Conservation (phyloP, 129 eudicot species). For the Dittrichia graveolens region DNA sequence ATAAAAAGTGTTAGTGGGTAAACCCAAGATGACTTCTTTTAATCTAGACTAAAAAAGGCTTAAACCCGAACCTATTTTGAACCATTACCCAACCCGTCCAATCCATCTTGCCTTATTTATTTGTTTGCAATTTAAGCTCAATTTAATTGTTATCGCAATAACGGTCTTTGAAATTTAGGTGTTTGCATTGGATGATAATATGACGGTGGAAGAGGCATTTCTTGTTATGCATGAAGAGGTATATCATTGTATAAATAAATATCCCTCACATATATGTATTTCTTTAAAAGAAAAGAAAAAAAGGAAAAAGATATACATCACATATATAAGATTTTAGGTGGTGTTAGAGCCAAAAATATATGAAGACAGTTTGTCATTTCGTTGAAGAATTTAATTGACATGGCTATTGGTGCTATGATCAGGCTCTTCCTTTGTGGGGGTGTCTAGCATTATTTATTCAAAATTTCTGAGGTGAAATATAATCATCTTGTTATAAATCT, state of each 20-base stretch:
- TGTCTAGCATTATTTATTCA: background rate
- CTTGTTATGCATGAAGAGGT: slow-evolving; percentile 69
- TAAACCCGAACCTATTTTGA: background rate
- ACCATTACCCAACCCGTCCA: background rate
- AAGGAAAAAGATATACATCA: background rate
- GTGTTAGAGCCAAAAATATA: no score
- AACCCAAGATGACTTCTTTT: background rate
- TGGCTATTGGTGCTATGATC: no score
- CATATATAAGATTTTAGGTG: no score
- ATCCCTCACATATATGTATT: no score
- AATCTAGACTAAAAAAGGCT: background rate
- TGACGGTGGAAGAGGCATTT: slow-evolving; percentile 64
- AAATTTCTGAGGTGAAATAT: background rate
- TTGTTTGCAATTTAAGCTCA: slow-evolving; percentile 9
- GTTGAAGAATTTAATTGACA: background rate
- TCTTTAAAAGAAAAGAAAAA: background rate
- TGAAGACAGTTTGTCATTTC: slow-evolving; percentile 5
- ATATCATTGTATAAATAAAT: background rate
- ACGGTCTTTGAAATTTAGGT: slow-evolving; percentile 42
- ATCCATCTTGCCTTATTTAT: background rate
- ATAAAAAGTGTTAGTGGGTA: background rate
- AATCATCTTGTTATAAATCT: background rate
- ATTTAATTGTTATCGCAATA: background rate
- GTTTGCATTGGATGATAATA: slow-evolving; percentile 52
- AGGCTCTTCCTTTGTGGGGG: no score